Base-by-base conservation (phyloP, 1,284 basidiomycete genomes). In the Moesziomyces sp. region DNA sequence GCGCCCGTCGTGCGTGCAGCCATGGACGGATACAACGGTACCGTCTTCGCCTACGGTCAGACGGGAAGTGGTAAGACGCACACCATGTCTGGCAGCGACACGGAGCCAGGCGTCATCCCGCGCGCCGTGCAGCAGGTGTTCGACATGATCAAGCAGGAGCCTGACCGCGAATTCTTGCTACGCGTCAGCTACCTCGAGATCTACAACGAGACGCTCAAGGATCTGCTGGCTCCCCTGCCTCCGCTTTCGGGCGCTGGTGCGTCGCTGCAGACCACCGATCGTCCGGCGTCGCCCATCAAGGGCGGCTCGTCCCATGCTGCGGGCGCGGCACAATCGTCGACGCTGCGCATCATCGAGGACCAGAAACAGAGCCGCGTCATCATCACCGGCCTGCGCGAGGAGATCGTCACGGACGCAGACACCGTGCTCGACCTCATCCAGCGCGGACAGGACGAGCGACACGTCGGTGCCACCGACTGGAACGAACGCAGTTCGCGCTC, bases 401-500 rank as follows among this genome's bases (percentile, higher is more conserved):
- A 87, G 72, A 86, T 88, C 19, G 88, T 89, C 3, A 86, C 86
- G 1, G 85, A 85, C 13, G 85, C 87, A 0, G 74, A 83, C 38
- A 86, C 88, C 35, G 87, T 89, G 0, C 82, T 88, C 19, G 83
- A 85, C 13, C 91, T 98, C 2, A 86, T 99, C 63, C 88, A 89
- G 70, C 87, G 92, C 24, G 96, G 96, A 10, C 93, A 96, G 82
- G 90, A 91, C 0, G 92, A 93, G 78, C 86, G 96, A 38, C 88
- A 94, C 74, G 95, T 95, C 8, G 96, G 94, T 0, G 92, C 90
- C 67, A 99, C 96, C 14, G 96, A 99, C 84, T 99, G 95, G 93
- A 99, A 99, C 83, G 93, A 94, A 79, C 87, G 94, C 50, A 94
- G 92, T 85, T 94, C 93, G 76, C 88, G 96, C n/a, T 93, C 91